Evolutionary conservation across 164 flowering plant species (phyloP).

Genomic region (Aristolochia fimbriata): DNA sequence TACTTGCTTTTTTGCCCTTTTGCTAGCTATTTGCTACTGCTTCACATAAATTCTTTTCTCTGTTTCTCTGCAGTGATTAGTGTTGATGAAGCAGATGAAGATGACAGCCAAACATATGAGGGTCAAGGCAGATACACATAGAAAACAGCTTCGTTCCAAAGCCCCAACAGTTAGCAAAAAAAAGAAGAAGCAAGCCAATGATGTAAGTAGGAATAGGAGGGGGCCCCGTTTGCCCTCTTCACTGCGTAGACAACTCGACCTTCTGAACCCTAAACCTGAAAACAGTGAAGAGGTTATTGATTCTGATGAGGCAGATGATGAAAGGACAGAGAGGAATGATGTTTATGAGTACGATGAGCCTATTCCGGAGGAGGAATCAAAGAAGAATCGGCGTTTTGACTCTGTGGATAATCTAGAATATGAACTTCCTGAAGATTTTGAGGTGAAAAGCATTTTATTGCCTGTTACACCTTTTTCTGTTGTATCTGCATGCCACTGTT

Average conservation of each 20-base stretch:
- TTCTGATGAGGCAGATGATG: conserved; percentile 19
- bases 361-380: conserved; percentile 62
- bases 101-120: background rate
- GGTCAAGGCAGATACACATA: background rate
- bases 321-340: conserved; percentile 12
- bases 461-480: background rate
- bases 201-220: conserved; percentile 11
- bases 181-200: conserved; percentile 7
- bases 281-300: conserved; percentile 15
- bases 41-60: too few species aligned
- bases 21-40: too few species aligned
- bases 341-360: conserved; percentile 75
- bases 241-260: conserved; percentile 29
- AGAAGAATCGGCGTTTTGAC: conserved; percentile 69
- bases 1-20: too few species aligned
- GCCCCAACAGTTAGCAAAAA: background rate
- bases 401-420: conserved; percentile 69
- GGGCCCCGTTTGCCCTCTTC: conserved; percentile 55
- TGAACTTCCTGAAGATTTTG: conserved; percentile 60
- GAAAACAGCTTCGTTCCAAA: background rate
- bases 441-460: conserved; percentile 29
- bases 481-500: background rate
- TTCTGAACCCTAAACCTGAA: conserved; percentile 16
- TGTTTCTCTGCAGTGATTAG: too few species aligned
- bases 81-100: background rate